phyloP scores from a whole-genome alignment of 2,329 filamentous ascomycete species.

The Pseudogymnoascus sp. region DNA sequence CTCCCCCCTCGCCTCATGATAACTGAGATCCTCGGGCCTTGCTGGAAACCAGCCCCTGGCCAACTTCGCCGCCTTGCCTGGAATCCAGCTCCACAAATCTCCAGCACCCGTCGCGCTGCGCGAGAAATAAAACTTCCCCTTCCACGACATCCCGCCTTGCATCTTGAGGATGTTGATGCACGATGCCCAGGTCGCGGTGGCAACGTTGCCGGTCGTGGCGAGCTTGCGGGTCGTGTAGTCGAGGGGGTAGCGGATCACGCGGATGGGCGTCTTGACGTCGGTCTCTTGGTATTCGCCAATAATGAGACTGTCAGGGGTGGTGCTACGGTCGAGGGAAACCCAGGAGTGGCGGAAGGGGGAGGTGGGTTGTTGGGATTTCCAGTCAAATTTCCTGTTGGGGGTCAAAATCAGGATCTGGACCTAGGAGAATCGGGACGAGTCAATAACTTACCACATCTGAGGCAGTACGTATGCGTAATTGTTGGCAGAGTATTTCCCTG shows the following conservation, averaged over 20 bases:
- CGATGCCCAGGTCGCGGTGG: constrained; percentile 27
- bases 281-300: constrained; percentile 29
- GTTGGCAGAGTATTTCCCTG: constrained; percentile 27
- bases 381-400: not conserved
- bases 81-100: constrained; percentile 29
- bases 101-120: constrained; percentile 24
- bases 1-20: constrained; percentile 22
- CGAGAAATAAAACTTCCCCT: constrained; percentile 30
- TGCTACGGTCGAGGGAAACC: constrained; percentile 31
- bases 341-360: constrained; percentile 30
- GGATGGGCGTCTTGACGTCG: constrained; percentile 21
- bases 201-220: constrained; percentile 15
- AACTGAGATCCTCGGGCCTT: constrained; percentile 31
- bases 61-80: constrained; percentile 22
- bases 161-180: constrained; percentile 29
- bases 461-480: constrained; percentile 31
- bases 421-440: not conserved
- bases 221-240: constrained; percentile 26
- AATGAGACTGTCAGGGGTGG: constrained; percentile 26
- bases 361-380: constrained; percentile 13
- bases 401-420: not conserved
- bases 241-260: constrained; percentile 28
- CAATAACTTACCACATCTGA: constrained; percentile 26
- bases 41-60: constrained; percentile 22
- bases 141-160: constrained; percentile 29